Conservation (phyloP, 768 basidiomycete species). For the Tulasnella sp. region DNA sequence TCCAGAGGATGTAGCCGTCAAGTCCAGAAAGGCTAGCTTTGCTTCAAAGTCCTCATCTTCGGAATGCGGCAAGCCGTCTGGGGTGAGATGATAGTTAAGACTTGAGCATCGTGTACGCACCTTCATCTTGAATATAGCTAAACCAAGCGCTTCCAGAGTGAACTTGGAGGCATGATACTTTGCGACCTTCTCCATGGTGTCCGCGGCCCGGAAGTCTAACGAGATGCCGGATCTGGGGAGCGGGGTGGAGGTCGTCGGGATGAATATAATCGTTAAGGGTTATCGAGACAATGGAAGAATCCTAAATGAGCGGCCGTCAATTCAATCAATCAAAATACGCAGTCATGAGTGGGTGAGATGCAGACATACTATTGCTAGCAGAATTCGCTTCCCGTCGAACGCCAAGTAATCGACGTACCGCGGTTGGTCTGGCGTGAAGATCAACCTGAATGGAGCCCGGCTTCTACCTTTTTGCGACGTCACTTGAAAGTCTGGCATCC, state of each 20-base stretch:
- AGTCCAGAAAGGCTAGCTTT: neutral
- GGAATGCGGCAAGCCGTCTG: neutral
- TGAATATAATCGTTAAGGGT: neutral
- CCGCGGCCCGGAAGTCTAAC: neutral
- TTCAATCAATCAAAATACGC: neutral
- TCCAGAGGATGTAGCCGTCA: neutral
- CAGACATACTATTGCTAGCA: constrained; percentile 1
- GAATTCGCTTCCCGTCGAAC: constrained; percentile 16
- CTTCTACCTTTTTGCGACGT: neutral
- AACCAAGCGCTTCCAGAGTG: neutral
- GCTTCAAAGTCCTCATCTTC: neutral
- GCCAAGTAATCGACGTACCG: constrained; percentile 10
- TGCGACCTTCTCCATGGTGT: neutral
- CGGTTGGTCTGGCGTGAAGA: neutral
- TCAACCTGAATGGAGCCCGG: neutral
- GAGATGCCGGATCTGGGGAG: constrained; percentile 3
- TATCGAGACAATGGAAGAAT: neutral
- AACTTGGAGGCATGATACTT: constrained; percentile 3
- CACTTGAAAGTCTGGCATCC: neutral
- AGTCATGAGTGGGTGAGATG: no score
- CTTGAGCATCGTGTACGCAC: neutral
- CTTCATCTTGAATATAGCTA: neutral
- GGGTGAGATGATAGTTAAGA: neutral
- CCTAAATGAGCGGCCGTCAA: neutral
- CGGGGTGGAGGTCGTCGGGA: neutral